Conservation (phyloP, 2,329 filamentous ascomycete genomes). For the Nannizziopsis arthrosporioides region DNA sequence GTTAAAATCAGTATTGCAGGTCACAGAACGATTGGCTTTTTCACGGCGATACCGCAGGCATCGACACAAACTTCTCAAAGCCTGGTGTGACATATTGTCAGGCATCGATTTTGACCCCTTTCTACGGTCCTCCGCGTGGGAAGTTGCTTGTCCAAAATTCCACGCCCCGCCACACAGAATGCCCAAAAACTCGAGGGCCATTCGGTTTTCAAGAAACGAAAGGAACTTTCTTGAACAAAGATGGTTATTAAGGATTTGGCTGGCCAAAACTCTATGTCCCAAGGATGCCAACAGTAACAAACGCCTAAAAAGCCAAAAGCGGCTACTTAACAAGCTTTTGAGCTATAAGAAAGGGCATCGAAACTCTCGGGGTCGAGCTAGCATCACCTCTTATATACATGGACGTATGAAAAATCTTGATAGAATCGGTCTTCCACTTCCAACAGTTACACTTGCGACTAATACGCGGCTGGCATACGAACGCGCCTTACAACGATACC, state of each 20-base stretch:
- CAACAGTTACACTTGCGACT: not conserved
- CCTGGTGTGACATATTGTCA: conserved; percentile 22
- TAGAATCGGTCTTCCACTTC: conserved; percentile 2
- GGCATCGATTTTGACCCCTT: not conserved
- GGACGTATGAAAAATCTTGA: not conserved
- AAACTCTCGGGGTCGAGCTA: not conserved
- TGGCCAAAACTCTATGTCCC: conserved; percentile 3
- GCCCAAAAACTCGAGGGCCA: not conserved
- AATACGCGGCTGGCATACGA: conserved; percentile 3
- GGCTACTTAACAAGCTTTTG: conserved; percentile 5
- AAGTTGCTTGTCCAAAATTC: not conserved
- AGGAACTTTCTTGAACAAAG: not conserved
- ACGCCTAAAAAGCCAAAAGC: not conserved
- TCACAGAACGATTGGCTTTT: conserved; percentile 25
- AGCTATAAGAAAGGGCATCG: not conserved
- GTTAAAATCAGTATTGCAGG: conserved; percentile 22
- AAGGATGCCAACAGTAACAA: not conserved
- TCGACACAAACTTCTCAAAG: conserved; percentile 19
- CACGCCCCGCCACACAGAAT: not conserved
- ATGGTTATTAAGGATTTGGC: conserved; percentile 12
- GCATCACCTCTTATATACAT: not conserved
- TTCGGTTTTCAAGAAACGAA: not conserved
- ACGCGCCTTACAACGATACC: not conserved
- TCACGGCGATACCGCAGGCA: conserved; percentile 15
- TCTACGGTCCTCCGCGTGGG: not conserved